Evolutionary conservation across 208 protist species (phyloP).

Genomic region (Leishmania major): DNA sequence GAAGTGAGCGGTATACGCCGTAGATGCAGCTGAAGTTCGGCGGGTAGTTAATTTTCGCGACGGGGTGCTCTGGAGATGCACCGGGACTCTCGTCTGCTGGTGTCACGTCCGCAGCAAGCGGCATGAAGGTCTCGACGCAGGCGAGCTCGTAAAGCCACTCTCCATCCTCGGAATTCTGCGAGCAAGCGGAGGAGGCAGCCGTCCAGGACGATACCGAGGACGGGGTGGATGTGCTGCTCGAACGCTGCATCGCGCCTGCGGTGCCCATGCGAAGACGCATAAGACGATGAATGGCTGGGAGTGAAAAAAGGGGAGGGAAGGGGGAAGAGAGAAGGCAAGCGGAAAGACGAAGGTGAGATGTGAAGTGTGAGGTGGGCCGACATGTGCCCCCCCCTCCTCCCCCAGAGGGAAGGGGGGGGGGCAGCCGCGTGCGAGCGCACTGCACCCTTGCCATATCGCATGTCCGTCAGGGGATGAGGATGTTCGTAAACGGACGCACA

Average conservation of each 20-base stretch:
- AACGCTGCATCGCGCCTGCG: not conserved
- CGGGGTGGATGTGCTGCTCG: not conserved
- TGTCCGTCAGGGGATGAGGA: not conserved
- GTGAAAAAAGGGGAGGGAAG: not conserved
- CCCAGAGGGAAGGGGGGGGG: not conserved
- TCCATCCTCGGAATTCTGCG: slow-evolving; percentile 10
- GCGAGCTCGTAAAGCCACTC: slow-evolving; percentile 42
- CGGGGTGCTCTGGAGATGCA: slow-evolving; percentile 29
- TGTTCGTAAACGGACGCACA: not conserved
- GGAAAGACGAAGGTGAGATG: not conserved
- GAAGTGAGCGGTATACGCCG: slow-evolving; percentile 60
- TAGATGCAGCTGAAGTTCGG: slow-evolving; percentile 53
- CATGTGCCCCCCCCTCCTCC: not conserved
- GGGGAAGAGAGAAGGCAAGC: not conserved
- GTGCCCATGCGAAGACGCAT: not conserved
- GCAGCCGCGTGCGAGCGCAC: not conserved
- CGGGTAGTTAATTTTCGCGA: slow-evolving; percentile 52
- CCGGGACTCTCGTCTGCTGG: slow-evolving; percentile 39
- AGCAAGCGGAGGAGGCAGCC: slow-evolving; percentile 1
- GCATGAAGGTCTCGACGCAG: slow-evolving; percentile 38
- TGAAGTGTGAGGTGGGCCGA: not conserved
- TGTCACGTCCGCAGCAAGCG: slow-evolving; percentile 35
- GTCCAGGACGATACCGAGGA: not conserved
- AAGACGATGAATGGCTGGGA: not conserved
- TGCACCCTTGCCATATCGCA: not conserved